Evolutionary conservation across 331 rosid genomes (phyloP), one percentile per base, ranked within the genome.

Genomic region (Telfairia occidentalis): DNA sequence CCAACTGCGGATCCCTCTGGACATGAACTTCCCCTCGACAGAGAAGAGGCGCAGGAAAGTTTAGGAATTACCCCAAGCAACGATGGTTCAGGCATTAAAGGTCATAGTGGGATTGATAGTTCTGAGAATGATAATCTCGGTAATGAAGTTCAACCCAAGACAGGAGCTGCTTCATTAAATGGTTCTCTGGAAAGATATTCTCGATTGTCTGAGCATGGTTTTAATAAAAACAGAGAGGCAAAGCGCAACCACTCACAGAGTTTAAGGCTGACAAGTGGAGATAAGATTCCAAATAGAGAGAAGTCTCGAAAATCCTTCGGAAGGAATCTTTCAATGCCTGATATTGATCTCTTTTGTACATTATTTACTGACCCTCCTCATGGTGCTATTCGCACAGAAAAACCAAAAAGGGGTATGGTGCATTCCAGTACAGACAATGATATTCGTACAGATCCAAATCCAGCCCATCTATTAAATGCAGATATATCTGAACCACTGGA

Each of bases 251-350:
- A 76, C 42, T 89, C 96, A 3, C 84, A 46, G 83, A 92, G 97
- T 89, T 70, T 88, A 65, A 90, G 74, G 78, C 74, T 81, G 84
- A 76, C 81, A 74, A 82, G 75, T 80, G 97, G 86, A 57, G 90
- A 86, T 38, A 84, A 78, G 66, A 60, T 60, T 82, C 79, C 74
- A 59, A 78, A 70, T 69, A 79, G 79, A 73, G 78, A 82, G 30
- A 46, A 1, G 81, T 83, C 78, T 84, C 85, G 42, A 73, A 84
- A 71, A 73, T 82, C 83, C 72, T 58, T 64, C 30, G 88, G 89
- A 81, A 89, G 97, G 80, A 92, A 90, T 60, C 81, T 90, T 26
- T 95, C 99, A 42, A 77, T 87, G 81, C 91, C 99, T 61, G 85
- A 83, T 86, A 73, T 90, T n/a, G 96, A 91, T 77, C 76, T 83